Percentiles rank a stretch among this genome's conserved stretches.
Conservation (phyloP, 108 stramenopile species). For the Conticribra guillardii region DNA sequence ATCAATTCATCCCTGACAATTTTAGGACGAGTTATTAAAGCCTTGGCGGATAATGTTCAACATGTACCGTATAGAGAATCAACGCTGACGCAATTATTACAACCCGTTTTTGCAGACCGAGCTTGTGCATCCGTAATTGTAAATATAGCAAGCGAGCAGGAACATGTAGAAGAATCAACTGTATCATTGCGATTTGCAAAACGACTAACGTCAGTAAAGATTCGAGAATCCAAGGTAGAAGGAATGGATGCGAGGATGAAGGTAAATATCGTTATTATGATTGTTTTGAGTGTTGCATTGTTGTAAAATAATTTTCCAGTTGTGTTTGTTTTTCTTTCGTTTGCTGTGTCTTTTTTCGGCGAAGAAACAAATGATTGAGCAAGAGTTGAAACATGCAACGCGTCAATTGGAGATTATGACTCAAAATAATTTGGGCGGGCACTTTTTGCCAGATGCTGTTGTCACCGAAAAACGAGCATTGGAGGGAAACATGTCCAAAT, state of each 20-base stretch:
- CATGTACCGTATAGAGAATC: constrained; percentile 9
- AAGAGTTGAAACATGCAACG: neutral
- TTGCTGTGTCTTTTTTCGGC: too few species aligned
- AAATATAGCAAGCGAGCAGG: neutral
- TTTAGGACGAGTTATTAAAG: constrained; percentile 4
- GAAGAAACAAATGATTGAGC: neutral
- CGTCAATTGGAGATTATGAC: neutral
- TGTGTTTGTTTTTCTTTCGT: too few species aligned
- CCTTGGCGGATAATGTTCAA: neutral
- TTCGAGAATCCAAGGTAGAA: neutral
- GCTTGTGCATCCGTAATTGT: constrained; percentile 4
- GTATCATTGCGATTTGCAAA: constrained; percentile 1
- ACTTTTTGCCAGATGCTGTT: neutral
- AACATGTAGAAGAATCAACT: constrained; percentile 5
- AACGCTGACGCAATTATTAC: neutral
- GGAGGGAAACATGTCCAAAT: too few species aligned
- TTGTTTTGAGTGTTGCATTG: too few species aligned
- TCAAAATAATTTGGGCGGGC: neutral
- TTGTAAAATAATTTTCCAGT: too few species aligned
- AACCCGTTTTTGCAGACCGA: neutral
- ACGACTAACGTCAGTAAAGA: neutral
- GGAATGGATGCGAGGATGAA: neutral
- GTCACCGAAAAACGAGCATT: too few species aligned
- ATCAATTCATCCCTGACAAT: constrained; percentile 8
- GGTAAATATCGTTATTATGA: too few species aligned